A percentile compares a stretch with the other conserved stretches of the same genome.
Evolutionary conservation across 306 rosid species (phyloP).

Genomic region (Malus orientalis): DNA sequence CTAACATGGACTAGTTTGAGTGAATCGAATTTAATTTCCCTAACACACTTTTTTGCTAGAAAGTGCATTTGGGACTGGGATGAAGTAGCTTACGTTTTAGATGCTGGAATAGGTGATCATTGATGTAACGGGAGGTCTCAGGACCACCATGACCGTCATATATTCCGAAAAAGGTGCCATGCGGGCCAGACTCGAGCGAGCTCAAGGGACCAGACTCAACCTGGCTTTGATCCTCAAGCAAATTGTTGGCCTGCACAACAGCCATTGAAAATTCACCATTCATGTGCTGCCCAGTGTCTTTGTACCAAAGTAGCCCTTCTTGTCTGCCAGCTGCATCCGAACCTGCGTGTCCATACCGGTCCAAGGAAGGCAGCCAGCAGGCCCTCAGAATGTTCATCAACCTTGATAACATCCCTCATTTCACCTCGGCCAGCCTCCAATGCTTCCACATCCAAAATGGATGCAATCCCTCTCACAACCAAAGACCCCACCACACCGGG

Average conservation of each 20-base stretch:
- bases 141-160: slow-evolving; percentile 98
- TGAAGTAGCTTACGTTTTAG: slow-evolving; percentile 48
- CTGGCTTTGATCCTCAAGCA: slow-evolving; percentile 97
- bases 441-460: slow-evolving; percentile 70
- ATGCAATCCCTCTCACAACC: slow-evolving; percentile 30
- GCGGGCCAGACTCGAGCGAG: slow-evolving; percentile 61
- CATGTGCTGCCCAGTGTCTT: slow-evolving; percentile 73
- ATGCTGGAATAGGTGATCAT: slow-evolving; percentile 71
- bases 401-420: slow-evolving; percentile 97
- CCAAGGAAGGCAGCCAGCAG: slow-evolving; percentile 70
- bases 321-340: slow-evolving; percentile 65
- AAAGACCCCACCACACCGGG: slow-evolving; percentile 20
- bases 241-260: slow-evolving; percentile 89
- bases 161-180: slow-evolving; percentile 76
- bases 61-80: not conserved
- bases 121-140: slow-evolving; percentile 77
- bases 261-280: slow-evolving; percentile 92
- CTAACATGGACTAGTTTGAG: not conserved
- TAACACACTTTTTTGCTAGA: not conserved
- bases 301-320: slow-evolving; percentile 90
- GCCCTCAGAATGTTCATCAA: slow-evolving; percentile 78
- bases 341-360: slow-evolving; percentile 24
- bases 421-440: slow-evolving; percentile 58
- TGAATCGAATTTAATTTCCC: not conserved
- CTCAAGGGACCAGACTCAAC: slow-evolving; percentile 82